phyloP scores from a whole-genome alignment of 2,329 filamentous ascomycete species.

The Sclerotinia borealis region DNA sequence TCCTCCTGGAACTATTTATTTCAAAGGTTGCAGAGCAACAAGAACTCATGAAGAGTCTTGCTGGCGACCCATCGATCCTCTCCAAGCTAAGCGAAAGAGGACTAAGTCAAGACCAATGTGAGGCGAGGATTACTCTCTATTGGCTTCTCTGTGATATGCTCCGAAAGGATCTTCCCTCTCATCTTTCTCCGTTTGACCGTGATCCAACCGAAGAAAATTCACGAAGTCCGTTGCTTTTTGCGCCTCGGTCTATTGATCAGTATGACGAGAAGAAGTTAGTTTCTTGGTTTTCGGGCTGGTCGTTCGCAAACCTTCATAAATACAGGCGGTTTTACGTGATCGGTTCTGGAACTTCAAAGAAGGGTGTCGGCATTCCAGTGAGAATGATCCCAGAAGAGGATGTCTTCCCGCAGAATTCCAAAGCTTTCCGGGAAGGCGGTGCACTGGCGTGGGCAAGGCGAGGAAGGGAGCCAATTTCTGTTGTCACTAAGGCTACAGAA shows the following conservation, averaged over 20 bases:
- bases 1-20: conserved; percentile 28
- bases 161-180: conserved; percentile 5
- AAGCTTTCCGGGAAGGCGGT: background rate
- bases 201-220: conserved; percentile 14
- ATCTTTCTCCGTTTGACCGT: conserved; percentile 10
- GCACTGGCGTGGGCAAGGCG: background rate
- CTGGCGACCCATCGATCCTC: conserved; percentile 24
- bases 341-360: conserved; percentile 32
- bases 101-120: conserved; percentile 24
- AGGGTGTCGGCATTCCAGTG: background rate
- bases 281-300: conserved; percentile 59
- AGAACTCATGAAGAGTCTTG: conserved; percentile 18
- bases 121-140: conserved; percentile 22
- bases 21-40: conserved; percentile 27
- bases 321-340: conserved; percentile 51
- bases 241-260: conserved; percentile 43
- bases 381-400: background rate
- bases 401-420: background rate
- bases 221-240: conserved; percentile 40
- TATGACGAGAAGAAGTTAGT: conserved; percentile 58
- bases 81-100: conserved; percentile 20
- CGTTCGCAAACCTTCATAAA: conserved; percentile 41
- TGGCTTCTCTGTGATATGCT: conserved; percentile 16
- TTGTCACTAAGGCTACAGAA: background rate
- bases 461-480: background rate